Evolutionary conservation across 305 asterid genomes (phyloP).

Genomic region (Euphrasia arctica): DNA sequence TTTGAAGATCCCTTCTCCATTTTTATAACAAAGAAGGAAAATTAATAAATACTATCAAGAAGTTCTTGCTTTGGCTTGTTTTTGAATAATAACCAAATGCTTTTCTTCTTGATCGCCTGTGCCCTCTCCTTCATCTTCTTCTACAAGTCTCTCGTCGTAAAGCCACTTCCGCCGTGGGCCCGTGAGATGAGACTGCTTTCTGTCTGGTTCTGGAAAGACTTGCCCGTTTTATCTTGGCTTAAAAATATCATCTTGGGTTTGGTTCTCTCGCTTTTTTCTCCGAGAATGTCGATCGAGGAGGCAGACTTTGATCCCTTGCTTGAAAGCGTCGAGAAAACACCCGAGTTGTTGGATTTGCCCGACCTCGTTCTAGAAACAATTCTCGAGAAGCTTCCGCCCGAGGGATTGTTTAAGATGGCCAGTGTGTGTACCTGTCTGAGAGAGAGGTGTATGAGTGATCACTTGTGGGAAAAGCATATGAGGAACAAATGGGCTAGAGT

Average conservation of each 20-base stretch:
- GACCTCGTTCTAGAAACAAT: constrained; percentile 79
- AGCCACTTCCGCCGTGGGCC: constrained; percentile 49
- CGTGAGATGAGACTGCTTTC: constrained; percentile 58
- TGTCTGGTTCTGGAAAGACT: constrained; percentile 47
- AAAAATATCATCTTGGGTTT: constrained; percentile 24
- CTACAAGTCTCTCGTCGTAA: constrained; percentile 48
- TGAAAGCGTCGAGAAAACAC: constrained; percentile 21
- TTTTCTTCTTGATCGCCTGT: constrained; percentile 67
- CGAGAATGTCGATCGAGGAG: constrained; percentile 35
- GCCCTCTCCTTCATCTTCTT: constrained; percentile 54
- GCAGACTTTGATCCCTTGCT: constrained; percentile 27
- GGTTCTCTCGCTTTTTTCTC: constrained; percentile 19
- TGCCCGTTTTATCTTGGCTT: constrained; percentile 23
- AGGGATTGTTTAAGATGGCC: constrained; percentile 68
- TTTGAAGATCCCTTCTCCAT: constrained; percentile 28
- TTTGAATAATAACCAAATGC: constrained; percentile 40
- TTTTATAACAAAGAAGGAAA: constrained; percentile 10
- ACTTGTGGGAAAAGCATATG: constrained; percentile 70
- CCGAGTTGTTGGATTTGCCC: constrained; percentile 62
- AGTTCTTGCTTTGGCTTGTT: constrained; percentile 22
- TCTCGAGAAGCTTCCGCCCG: constrained; percentile 79
- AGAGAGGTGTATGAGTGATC: constrained; percentile 62
- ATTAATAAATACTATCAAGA: constrained; percentile 20
- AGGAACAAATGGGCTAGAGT: constrained; percentile 64
- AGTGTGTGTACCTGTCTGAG: constrained; percentile 55